These are phyloP conservation scores for Mercurialis annua DNA, from an alignment of 345 rosid species.

Conservation along the genomic window DNA sequence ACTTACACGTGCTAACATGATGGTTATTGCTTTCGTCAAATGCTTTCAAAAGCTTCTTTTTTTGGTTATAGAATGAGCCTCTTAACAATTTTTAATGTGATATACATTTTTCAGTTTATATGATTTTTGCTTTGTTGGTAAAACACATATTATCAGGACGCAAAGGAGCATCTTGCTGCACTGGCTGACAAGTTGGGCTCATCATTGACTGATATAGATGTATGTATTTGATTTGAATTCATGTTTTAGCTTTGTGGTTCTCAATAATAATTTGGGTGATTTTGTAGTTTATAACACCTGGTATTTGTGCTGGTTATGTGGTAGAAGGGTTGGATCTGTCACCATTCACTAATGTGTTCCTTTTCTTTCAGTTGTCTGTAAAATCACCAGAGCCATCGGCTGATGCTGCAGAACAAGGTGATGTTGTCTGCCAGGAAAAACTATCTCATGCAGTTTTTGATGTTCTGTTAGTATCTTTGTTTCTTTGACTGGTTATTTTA, in stretches of 20 bases:
- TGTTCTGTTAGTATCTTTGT: slow-evolving; percentile 44
- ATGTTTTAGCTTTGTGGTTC: slow-evolving; percentile 22
- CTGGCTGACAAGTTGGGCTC: slow-evolving; percentile 89
- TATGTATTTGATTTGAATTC: slow-evolving; percentile 33
- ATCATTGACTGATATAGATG: slow-evolving; percentile 86
- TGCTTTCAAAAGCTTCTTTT: not conserved
- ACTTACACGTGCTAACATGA: not conserved
- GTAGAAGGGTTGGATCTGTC: slow-evolving; percentile 9
- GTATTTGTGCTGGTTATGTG: not conserved
- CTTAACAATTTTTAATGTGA: not conserved
- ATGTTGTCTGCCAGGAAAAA: slow-evolving; percentile 53
- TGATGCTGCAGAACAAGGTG: slow-evolving; percentile 95
- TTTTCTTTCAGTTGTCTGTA: slow-evolving; percentile 66
- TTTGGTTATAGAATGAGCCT: too few species aligned
- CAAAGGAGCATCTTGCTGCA: slow-evolving; percentile 94
- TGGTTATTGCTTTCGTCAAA: not conserved
- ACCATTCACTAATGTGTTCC: slow-evolving; percentile 30
- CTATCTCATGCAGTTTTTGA: slow-evolving; percentile 47
- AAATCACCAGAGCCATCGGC: slow-evolving; percentile 53
- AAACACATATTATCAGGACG: slow-evolving; percentile 57
- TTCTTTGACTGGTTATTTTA: slow-evolving; percentile 28
- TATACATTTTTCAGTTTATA: not conserved
- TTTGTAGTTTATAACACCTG: not conserved
- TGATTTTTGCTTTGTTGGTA: not conserved
- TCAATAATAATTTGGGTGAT: slow-evolving; percentile 11